A percentile compares a stretch with the other conserved stretches of the same genome.
phyloP scores from a whole-genome alignment of 805 yeast species.

The Cyberlindnera saturnus region DNA sequence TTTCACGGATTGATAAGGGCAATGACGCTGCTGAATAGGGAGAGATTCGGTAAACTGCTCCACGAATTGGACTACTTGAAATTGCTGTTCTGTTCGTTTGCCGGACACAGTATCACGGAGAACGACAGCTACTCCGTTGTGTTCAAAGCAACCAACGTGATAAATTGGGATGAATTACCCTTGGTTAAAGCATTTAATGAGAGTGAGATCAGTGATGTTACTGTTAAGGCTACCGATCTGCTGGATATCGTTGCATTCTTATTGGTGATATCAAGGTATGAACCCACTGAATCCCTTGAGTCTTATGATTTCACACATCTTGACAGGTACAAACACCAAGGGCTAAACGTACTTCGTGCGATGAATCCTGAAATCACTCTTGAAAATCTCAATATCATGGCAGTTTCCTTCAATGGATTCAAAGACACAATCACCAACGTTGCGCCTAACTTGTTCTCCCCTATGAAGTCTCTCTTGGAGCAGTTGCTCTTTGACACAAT shows the following conservation, averaged over 20 bases:
- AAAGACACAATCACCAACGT: conserved; percentile 16
- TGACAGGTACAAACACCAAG: conserved; percentile 36
- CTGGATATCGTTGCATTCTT: conserved; percentile 42
- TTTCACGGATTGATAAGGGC: conserved; percentile 38
- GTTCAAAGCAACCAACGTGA: conserved; percentile 7
- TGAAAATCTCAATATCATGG: conserved; percentile 14
- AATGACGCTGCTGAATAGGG: conserved; percentile 36
- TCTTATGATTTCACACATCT: conserved; percentile 29
- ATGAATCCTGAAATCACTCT: conserved; percentile 36
- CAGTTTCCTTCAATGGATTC: too few species aligned
- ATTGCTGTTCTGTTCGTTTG: conserved; percentile 44
- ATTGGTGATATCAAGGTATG: conserved; percentile 37
- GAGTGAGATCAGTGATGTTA: conserved; percentile 31
- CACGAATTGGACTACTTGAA: conserved; percentile 34
- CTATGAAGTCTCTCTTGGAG: conserved; percentile 40
- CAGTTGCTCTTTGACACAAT: conserved; percentile 27
- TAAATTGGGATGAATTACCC: conserved; percentile 27
- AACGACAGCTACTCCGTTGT: conserved; percentile 11
- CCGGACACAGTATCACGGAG: conserved; percentile 11
- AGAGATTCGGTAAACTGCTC: conserved; percentile 33
- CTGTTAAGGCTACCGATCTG: conserved; percentile 36
- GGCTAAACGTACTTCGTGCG: conserved; percentile 42
- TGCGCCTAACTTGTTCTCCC: conserved; percentile 39
- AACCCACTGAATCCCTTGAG: conserved; percentile 29
- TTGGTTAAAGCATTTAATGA: conserved; percentile 38